Evolutionary conservation across 352 stramenopile genomes (phyloP).

Genomic region (Globisporangium nunn): DNA sequence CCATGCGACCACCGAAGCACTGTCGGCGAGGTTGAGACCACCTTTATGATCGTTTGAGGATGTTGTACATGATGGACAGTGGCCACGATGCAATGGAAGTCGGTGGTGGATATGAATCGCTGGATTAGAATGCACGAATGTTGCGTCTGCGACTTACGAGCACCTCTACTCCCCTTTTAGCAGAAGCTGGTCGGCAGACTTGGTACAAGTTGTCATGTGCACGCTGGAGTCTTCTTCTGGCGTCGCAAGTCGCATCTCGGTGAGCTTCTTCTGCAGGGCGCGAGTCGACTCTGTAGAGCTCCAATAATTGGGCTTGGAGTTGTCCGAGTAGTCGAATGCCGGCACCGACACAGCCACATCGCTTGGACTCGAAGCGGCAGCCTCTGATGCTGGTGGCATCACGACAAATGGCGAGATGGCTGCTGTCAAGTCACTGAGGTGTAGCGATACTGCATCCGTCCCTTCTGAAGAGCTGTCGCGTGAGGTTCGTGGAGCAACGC

Average conservation of each 20-base stretch:
- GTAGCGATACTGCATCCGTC: neutral
- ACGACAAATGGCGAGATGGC: neutral
- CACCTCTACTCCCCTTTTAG: too few relatives aligned
- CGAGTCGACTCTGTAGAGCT: constrained; percentile 17
- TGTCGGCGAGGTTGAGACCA: neutral
- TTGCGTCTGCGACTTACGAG: neutral
- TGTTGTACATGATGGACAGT: neutral
- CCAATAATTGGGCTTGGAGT: constrained; percentile 15
- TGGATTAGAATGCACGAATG: neutral
- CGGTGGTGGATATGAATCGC: neutral
- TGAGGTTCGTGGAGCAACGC: neutral
- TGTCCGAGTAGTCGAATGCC: constrained; percentile 14
- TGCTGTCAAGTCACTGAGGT: neutral
- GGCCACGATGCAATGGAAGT: neutral
- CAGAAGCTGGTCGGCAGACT: too few relatives aligned
- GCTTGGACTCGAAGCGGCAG: neutral
- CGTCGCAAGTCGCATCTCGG: constrained; percentile 10
- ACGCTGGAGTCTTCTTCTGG: constrained; percentile 4
- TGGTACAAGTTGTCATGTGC: neutral
- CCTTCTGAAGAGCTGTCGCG: neutral
- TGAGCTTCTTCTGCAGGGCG: constrained; percentile 15
- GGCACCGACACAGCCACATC: neutral
- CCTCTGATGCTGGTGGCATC: neutral
- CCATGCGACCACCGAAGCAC: neutral
- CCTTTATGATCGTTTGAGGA: neutral